Percentiles rank a stretch among this genome's conserved stretches.
These are phyloP conservation scores for Orychophragmus violaceus DNA, from an alignment of 345 rosid species.

Conservation along the genomic window DNA sequence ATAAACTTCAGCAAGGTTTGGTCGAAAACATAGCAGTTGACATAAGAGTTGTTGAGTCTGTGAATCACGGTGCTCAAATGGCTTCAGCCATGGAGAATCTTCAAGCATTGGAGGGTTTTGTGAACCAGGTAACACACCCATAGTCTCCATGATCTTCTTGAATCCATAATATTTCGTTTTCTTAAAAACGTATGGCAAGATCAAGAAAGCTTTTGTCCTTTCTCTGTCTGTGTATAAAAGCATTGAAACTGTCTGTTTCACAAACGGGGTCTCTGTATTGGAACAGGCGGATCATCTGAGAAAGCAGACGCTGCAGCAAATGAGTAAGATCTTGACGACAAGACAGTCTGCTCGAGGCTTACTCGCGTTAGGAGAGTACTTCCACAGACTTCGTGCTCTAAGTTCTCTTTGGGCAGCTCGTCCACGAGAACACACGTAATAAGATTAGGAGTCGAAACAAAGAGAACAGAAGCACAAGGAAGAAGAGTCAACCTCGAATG, in stretches of 20 bases:
- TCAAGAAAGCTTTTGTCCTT: neutral
- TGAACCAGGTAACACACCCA: conserved; percentile 55
- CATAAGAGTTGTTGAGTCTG: conserved; percentile 26
- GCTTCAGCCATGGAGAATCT: conserved; percentile 55
- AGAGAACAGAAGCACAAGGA: conserved; percentile 1
- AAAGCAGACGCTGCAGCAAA: conserved; percentile 71
- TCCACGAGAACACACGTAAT: conserved; percentile 49
- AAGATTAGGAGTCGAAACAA: conserved; percentile 10
- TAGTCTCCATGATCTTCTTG: neutral
- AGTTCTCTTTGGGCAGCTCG: conserved; percentile 93
- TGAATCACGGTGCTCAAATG: conserved; percentile 40
- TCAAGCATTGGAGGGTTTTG: conserved; percentile 73
- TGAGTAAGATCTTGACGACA: conserved; percentile 64
- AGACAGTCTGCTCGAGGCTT: conserved; percentile 82
- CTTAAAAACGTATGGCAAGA: neutral
- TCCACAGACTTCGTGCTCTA: conserved; percentile 82
- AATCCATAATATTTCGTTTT: neutral
- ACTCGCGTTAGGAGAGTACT: conserved; percentile 73
- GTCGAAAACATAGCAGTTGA: conserved; percentile 46
- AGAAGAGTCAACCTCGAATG: neutral
- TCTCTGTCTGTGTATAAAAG: neutral
- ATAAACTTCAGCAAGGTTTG: conserved; percentile 63
- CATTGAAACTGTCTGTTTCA: neutral
- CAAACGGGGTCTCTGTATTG: neutral
- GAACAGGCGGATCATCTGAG: conserved; percentile 89